Percentiles rank a stretch among this genome's conserved stretches.
Conservation (phyloP, 1,284 basidiomycete species). For the Salmacisia buchloeana region DNA sequence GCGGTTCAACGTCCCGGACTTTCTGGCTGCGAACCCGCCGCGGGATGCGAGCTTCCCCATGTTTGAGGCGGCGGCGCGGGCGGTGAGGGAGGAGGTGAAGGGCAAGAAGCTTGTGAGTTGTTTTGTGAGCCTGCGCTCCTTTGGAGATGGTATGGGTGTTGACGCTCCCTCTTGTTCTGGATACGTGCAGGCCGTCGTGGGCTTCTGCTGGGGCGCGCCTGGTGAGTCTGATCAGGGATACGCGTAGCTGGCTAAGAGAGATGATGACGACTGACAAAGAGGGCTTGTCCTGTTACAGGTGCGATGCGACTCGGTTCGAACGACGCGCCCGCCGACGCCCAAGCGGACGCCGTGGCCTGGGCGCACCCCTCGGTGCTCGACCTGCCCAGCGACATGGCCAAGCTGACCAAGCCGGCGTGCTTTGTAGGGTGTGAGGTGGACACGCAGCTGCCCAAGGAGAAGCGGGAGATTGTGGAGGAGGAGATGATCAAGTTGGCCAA, state of each 20-base stretch:
- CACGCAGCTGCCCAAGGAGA: constrained; percentile 13
- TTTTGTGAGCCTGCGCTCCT: not conserved
- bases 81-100: not conserved
- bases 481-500: constrained; percentile 10
- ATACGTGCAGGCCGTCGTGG: not conserved
- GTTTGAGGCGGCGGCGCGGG: not conserved
- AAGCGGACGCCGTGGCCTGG: constrained; percentile 24
- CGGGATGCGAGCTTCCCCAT: not conserved
- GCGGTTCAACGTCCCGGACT: not conserved
- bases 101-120: constrained; percentile 7
- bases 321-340: not conserved
- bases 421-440: constrained; percentile 20
- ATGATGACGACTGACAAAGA: not conserved
- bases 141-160: not conserved
- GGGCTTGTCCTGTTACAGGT: not conserved
- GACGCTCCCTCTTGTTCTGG: not conserved
- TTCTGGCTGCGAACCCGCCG: not conserved
- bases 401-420: constrained; percentile 13
- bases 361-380: constrained; percentile 23
- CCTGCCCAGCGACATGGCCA: constrained; percentile 14
- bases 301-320: constrained; percentile 9
- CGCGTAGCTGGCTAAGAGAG: too few species aligned
- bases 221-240: not conserved
- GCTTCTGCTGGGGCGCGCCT: constrained; percentile 2
- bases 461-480: constrained; percentile 13